A percentile compares a stretch with the other conserved stretches of the same genome.
Evolutionary conservation across 2,329 filamentous ascomycete genomes (phyloP).

Genomic region (Epichloe aotearoae): DNA sequence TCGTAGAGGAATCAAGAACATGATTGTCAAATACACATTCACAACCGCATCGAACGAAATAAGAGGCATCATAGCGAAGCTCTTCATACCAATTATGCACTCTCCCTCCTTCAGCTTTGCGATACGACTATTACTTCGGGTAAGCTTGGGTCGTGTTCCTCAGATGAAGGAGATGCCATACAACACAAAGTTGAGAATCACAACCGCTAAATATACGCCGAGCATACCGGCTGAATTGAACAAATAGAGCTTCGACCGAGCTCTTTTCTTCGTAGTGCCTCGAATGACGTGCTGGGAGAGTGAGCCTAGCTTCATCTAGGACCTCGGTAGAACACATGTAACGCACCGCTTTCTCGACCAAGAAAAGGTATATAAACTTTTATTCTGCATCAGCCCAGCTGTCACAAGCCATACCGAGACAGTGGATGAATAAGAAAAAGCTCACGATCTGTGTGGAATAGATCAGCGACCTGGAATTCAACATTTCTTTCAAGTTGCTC

Average conservation of each 20-base stretch:
- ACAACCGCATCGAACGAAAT: conserved; percentile 47
- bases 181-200: conserved; percentile 48
- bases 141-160: background rate
- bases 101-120: conserved; percentile 38
- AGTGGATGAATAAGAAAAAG: background rate
- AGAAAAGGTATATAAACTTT: conserved; percentile 48
- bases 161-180: conserved; percentile 19
- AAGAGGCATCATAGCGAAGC: conserved; percentile 44
- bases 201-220: conserved; percentile 31
- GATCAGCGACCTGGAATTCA: background rate
- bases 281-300: conserved; percentile 40
- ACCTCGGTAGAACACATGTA: conserved; percentile 12
- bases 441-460: conserved; percentile 18
- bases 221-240: conserved; percentile 48
- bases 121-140: conserved; percentile 33
- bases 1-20: conserved; percentile 49
- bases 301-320: conserved; percentile 1
- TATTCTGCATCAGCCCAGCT: background rate
- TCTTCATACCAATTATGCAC: conserved; percentile 50
- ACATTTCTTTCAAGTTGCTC: too few species aligned
- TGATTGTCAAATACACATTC: conserved; percentile 48
- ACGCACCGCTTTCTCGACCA: conserved; percentile 47
- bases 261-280: conserved; percentile 34
- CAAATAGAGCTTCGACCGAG: conserved; percentile 43
- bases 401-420: background rate